These are phyloP conservation scores for Thelephora aurantiotincta DNA, from an alignment of 768 basidiomycete species.

Conservation along the genomic window DNA sequence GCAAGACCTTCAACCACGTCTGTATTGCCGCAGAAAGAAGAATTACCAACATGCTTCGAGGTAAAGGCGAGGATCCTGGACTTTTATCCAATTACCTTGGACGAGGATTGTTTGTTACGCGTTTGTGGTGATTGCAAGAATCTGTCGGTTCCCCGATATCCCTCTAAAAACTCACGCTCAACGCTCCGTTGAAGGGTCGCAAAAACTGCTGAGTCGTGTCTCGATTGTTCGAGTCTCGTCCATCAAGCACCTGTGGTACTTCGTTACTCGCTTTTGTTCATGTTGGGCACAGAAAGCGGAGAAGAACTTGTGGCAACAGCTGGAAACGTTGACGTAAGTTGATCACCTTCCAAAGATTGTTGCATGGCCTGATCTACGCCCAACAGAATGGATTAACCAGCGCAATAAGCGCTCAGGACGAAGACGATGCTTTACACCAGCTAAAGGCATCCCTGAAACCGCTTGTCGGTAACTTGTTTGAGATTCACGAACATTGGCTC, in stretches of 20 bases:
- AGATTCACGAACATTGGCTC: conserved; percentile 19
- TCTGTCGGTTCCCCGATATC: not conserved
- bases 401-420: conserved; percentile 31
- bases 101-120: conserved; percentile 28
- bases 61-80: conserved; percentile 37
- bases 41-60: conserved; percentile 24
- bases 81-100: conserved; percentile 37
- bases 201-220: conserved; percentile 32
- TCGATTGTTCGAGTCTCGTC: conserved; percentile 24
- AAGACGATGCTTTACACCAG: conserved; percentile 21
- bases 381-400: conserved; percentile 24
- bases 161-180: not conserved
- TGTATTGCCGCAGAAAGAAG: conserved; percentile 22
- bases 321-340: conserved; percentile 30
- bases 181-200: conserved; percentile 29
- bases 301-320: conserved; percentile 29
- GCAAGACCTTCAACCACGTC: not conserved
- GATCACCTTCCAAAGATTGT: conserved; percentile 5
- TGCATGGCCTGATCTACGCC: not conserved
- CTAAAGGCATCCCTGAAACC: conserved; percentile 29
- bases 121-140: conserved; percentile 38
- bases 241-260: conserved; percentile 13
- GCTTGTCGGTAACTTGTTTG: conserved; percentile 32
- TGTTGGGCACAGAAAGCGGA: conserved; percentile 35
- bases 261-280: conserved; percentile 34